Percentiles rank a stretch among this genome's conserved stretches.
These are phyloP conservation scores for Allomyces macrogynus DNA, from an alignment of 192 early-diverging fungal genomes.

Conservation along the genomic window DNA sequence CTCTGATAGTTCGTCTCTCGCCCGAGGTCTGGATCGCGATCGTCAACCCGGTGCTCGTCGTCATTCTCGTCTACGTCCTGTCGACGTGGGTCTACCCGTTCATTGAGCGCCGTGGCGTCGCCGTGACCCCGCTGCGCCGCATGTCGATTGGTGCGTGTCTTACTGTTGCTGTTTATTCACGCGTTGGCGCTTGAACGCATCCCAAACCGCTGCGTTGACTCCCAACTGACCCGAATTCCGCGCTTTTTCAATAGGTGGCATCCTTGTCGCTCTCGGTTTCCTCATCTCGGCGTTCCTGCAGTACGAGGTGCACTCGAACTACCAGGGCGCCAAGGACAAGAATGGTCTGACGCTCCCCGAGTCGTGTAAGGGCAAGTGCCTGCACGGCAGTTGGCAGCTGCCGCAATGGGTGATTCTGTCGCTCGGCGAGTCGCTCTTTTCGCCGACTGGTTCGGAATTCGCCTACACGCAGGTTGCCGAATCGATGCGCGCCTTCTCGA, in stretches of 20 bases:
- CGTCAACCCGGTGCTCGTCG: slow-evolving; percentile 26
- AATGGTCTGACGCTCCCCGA: neutral
- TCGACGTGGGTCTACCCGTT: slow-evolving; percentile 27
- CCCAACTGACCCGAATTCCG: too few species aligned
- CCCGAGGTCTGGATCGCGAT: slow-evolving; percentile 5
- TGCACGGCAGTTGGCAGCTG: slow-evolving; percentile 13
- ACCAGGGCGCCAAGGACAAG: neutral
- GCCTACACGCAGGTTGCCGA: slow-evolving; percentile 40
- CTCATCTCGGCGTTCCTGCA: neutral
- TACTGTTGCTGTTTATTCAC: slow-evolving; percentile 9
- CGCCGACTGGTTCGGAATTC: slow-evolving; percentile 41
- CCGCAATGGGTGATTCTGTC: slow-evolving; percentile 33
- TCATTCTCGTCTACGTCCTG: slow-evolving; percentile 31
- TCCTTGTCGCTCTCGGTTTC: neutral
- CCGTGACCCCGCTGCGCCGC: slow-evolving; percentile 22
- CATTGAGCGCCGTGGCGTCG: slow-evolving; percentile 18
- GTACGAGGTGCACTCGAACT: neutral
- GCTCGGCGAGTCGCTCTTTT: slow-evolving; percentile 31
- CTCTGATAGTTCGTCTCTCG: neutral
- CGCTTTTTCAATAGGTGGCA: too few species aligned
- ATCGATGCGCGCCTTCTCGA: slow-evolving; percentile 28
- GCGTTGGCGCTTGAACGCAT: too few species aligned
- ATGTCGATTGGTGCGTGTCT: slow-evolving; percentile 33
- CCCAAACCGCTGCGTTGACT: too few species aligned
- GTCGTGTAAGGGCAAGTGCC: neutral